Evolutionary conservation across 306 rosid genomes (phyloP).

Genomic region (Comarum palustre): DNA sequence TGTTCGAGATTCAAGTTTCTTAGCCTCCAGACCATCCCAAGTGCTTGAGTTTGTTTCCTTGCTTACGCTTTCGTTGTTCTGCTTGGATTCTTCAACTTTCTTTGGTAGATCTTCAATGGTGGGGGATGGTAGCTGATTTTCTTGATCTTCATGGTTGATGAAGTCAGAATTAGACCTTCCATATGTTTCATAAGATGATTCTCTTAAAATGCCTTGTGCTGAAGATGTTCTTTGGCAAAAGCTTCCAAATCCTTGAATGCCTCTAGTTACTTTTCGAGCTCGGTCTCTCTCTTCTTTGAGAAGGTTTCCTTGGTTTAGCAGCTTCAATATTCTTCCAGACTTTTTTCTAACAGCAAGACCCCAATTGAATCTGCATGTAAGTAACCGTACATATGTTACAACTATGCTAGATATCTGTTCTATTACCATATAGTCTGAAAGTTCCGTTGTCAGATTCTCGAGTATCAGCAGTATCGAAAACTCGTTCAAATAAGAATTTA

Average conservation of each 20-base stretch:
- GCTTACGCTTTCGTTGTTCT: neutral
- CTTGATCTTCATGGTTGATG: conserved; percentile 37
- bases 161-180: conserved; percentile 45
- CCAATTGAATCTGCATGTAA: conserved; percentile 77
- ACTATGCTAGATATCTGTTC: neutral
- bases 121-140: conserved; percentile 28
- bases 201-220: conserved; percentile 40
- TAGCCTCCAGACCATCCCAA: conserved; percentile 27
- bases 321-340: conserved; percentile 60
- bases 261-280: conserved; percentile 75
- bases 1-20: conserved; percentile 34
- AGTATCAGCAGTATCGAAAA: neutral
- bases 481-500: neutral
- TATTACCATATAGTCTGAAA: neutral
- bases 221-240: conserved; percentile 50
- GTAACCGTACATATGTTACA: neutral
- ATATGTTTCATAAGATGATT: conserved; percentile 40
- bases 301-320: conserved; percentile 54
- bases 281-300: conserved; percentile 76
- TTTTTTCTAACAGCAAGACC: conserved; percentile 78
- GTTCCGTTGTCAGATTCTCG: neutral
- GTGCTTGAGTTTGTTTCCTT: conserved; percentile 16
- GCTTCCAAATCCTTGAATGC: conserved; percentile 90
- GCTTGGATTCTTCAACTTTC: conserved; percentile 24
- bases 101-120: conserved; percentile 17